Evolutionary conservation across 2,329 filamentous ascomycete species (phyloP).

Genomic region (Arthrinium puccinioides): DNA sequence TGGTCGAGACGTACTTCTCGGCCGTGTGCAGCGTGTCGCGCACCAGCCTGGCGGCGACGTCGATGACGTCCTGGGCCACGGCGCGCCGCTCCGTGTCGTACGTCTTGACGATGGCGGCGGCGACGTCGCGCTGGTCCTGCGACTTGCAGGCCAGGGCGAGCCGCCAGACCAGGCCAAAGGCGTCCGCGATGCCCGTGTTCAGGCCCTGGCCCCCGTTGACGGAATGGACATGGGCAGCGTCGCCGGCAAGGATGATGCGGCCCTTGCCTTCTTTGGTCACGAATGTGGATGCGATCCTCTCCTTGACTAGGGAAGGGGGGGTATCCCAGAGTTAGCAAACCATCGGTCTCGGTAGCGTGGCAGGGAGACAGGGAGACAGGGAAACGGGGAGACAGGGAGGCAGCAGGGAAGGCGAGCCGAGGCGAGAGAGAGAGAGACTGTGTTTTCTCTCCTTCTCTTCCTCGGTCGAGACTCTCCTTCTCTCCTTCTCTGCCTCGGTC

Average conservation of each 20-base stretch:
- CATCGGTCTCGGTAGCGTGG: too few species aligned
- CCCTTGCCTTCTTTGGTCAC: conserved; percentile 31
- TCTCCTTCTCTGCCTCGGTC: background rate
- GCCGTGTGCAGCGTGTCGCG: conserved; percentile 35
- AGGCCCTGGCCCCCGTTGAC: conserved; percentile 51
- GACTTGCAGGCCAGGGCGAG: conserved; percentile 24
- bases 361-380: too few species aligned
- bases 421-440: too few species aligned
- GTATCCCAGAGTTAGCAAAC: background rate
- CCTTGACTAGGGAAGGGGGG: conserved; percentile 25
- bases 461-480: background rate
- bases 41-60: conserved; percentile 37
- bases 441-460: too few species aligned
- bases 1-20: conserved; percentile 37
- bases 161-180: conserved; percentile 48
- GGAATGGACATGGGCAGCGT: conserved; percentile 49
- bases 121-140: conserved; percentile 14
- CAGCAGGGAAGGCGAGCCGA: too few species aligned
- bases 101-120: conserved; percentile 26
- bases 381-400: too few species aligned
- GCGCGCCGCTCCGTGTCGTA: conserved; percentile 36
- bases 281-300: conserved; percentile 30
- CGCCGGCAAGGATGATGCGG: conserved; percentile 44
- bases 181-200: conserved; percentile 51
- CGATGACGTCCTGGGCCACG: conserved; percentile 36